Base-by-base conservation (phyloP, 2,329 filamentous ascomycete genomes). In the Dactylellina cionopaga region DNA sequence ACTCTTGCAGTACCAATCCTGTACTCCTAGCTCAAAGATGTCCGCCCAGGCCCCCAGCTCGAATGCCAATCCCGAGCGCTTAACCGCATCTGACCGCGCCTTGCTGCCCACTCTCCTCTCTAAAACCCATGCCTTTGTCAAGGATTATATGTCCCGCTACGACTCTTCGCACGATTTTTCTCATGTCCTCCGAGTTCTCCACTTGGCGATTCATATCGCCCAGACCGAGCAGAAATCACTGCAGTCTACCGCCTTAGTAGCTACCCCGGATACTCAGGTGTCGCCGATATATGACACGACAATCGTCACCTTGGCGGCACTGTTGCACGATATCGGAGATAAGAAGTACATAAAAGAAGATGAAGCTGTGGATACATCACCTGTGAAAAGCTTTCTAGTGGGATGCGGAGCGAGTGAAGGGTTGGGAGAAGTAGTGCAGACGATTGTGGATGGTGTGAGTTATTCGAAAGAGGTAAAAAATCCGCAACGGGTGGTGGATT, bases 241-340 rank as follows among this genome's bases (percentile, higher is more conserved):
- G 22, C 51, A 63, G 37, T 51, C 52, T 1, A 44, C 33, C 1
- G 58, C 46, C 10, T 63, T 52, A 25, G 43, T 49, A 33, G 54
- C 59, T 43, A 58, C 76, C 76, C 79, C 5, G 73, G 46, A 78
- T 37, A 63, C 76, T 10, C 44, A 41, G 3, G 64, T 75, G 37
- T 44, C 77, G 15, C 68, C 56, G 10, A 51, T 75, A 25, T 84
- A 84, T 76, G 84, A 91, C 78, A 81, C 81, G 2, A 81, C 83
- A 9, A 80, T 88, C 24, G 83, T 95, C 75, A 86, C 87, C 25
- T 87, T 96, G 24, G 83, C 87, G 1, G 91, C 90, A 1, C 84
- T 93, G 3, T 85, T 94, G n/a, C 93, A 96, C 81, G 93, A 96
- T 77, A 89, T 96, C 15, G 92, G 91, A 72, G 93, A 96, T 81